Evolutionary conservation across 345 rosid species (phyloP).

Genomic region (Excoecaria cochinchinensis): DNA sequence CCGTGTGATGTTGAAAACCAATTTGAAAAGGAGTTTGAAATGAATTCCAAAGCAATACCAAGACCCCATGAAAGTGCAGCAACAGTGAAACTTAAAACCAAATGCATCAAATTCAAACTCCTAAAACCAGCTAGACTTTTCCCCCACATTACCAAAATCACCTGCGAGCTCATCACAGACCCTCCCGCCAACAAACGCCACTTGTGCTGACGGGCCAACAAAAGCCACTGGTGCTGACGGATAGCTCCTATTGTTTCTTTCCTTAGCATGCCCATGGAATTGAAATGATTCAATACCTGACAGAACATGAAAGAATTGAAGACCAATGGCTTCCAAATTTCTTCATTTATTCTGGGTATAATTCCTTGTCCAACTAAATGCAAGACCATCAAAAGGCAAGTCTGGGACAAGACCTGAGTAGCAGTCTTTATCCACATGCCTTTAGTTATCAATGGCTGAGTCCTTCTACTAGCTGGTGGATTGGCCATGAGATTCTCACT

Average conservation of each 20-base stretch:
- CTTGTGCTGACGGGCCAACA: background rate
- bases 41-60: background rate
- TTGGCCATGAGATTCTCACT: slow-evolving; percentile 1
- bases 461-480: slow-evolving; percentile 3
- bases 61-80: slow-evolving; percentile 1
- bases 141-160: slow-evolving; percentile 15
- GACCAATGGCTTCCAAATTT: slow-evolving; percentile 14
- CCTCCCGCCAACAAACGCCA: background rate
- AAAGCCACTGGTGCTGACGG: background rate
- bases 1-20: background rate
- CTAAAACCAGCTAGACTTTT: background rate
- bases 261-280: slow-evolving; percentile 6
- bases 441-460: slow-evolving; percentile 13
- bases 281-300: slow-evolving; percentile 28
- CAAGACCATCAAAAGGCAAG: slow-evolving; percentile 11
- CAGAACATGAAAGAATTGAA: slow-evolving; percentile 23
- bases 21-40: background rate
- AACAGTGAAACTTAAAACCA: background rate
- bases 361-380: slow-evolving; percentile 11
- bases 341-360: slow-evolving; percentile 7
- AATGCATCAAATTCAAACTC: slow-evolving; percentile 2
- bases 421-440: slow-evolving; percentile 14
- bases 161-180: slow-evolving; percentile 2
- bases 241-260: slow-evolving; percentile 5
- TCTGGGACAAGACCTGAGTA: slow-evolving; percentile 22